Base-by-base conservation (phyloP, 1,284 basidiomycete genomes). In the Cutaneotrichosporon sp. region DNA sequence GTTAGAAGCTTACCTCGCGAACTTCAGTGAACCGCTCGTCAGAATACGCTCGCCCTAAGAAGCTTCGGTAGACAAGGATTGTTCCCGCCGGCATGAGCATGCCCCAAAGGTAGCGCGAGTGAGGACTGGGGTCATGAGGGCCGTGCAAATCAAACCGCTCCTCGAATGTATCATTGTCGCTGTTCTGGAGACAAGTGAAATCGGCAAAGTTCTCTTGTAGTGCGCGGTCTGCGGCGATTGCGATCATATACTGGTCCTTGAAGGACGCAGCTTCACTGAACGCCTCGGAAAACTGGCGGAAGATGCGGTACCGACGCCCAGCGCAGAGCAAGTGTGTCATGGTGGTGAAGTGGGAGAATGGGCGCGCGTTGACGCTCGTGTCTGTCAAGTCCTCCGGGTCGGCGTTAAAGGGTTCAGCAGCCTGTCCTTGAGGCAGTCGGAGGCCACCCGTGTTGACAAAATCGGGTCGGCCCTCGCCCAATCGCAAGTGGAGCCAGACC, bases 1-100 rank as follows among this genome's bases (percentile, higher is more conserved):
- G 19, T 12, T 7, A 6, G 11, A 17, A 20, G 33, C 51, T 46
- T 27, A 54, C 51, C 35, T 61, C 51, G 29, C 65, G 49, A 12
- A 64, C 63, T 17, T 62, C 56, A 14, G 55, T 38, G 42, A 61
- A 67, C 2, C 65, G 59, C 22, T 54, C 53, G 55, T 67, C 65
- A 9, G 33, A 46, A 50, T 65, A 67, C 20, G 60, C 57, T 29
- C 57, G 44, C 8, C 59, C 59, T 5, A 67, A 51, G 52, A 61
- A 63, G 31, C 52, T 56, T 14, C 63, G 55, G 52, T 60, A 57
- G 35, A 60, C 54, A 6, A 60, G 52, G 24, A 60, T 52, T 1
- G 52, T 54, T 8, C 59, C 59, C 16, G 49, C 37, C 9, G 59
- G 34, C 49, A 52, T 57, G 11, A 60, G 50, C 11, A 60, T 46